These are phyloP conservation scores for Fagus crenata DNA, from an alignment of 306 rosid species.

Conservation along the genomic window DNA sequence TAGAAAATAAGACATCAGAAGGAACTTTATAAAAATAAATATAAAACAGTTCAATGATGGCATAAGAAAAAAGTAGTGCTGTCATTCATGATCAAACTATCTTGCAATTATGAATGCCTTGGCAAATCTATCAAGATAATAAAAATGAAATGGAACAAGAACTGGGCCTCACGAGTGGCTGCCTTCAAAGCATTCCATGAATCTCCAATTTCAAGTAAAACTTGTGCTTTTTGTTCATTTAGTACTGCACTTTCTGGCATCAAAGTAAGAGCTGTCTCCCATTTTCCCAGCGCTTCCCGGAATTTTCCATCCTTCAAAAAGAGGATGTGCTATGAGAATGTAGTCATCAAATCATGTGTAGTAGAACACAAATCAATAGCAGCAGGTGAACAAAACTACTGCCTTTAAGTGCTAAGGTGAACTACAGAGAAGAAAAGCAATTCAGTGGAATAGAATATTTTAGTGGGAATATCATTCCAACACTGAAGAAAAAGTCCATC, in stretches of 20 bases:
- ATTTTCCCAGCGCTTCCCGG: conserved; percentile 79
- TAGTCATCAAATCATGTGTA: conserved; percentile 8
- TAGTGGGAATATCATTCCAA: not conserved
- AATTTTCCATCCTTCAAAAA: conserved; percentile 61
- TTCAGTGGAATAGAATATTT: too few relatives aligned
- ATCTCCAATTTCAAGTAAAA: conserved; percentile 82
- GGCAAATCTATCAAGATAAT: not conserved
- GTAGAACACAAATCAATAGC: not conserved
- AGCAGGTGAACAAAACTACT: not conserved
- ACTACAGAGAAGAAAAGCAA: not conserved
- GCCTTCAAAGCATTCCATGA: conserved; percentile 90
- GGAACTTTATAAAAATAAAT: not conserved
- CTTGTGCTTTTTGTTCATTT: conserved; percentile 89
- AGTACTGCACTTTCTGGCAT: conserved; percentile 63
- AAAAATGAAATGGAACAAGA: conserved; percentile 21
- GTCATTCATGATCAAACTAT: not conserved
- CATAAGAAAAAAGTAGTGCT: not conserved
- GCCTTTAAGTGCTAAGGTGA: not conserved
- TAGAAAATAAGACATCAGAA: not conserved
- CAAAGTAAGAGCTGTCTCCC: conserved; percentile 85
- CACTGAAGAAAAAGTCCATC: not conserved
- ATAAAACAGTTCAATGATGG: not conserved
- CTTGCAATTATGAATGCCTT: not conserved
- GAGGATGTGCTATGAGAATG: conserved; percentile 7
- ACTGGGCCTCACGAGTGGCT: conserved; percentile 60